Percentiles rank a stretch among this genome's conserved stretches.
These are phyloP conservation scores for Plectosphaerella plurivora DNA, from an alignment of 2,329 filamentous ascomycete species.

Conservation along the genomic window DNA sequence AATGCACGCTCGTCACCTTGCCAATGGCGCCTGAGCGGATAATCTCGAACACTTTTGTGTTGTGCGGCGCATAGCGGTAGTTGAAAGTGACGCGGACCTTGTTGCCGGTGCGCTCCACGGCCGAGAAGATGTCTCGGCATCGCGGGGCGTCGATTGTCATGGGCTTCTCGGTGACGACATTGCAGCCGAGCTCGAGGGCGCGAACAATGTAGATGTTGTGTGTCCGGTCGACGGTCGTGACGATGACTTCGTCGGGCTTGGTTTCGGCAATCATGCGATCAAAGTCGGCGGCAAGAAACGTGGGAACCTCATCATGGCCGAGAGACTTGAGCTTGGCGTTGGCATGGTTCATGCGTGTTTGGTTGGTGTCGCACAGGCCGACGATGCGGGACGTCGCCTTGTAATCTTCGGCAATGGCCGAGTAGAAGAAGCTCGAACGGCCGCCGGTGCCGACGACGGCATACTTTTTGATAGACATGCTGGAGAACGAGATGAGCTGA, in stretches of 20 bases:
- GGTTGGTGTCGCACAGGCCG: slow-evolving; percentile 56
- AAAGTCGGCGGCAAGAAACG: slow-evolving; percentile 50
- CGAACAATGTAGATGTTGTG: slow-evolving; percentile 57
- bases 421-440: slow-evolving; percentile 58
- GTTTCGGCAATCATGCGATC: slow-evolving; percentile 54
- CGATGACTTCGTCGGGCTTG: slow-evolving; percentile 55
- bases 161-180: slow-evolving; percentile 46
- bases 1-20: slow-evolving; percentile 38
- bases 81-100: slow-evolving; percentile 44
- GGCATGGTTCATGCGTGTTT: slow-evolving; percentile 54
- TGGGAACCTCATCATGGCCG: slow-evolving; percentile 44
- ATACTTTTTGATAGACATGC: slow-evolving; percentile 24
- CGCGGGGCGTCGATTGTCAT: slow-evolving; percentile 48
- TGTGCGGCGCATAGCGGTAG: slow-evolving; percentile 47
- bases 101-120: slow-evolving; percentile 40
- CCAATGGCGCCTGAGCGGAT: slow-evolving; percentile 39
- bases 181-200: slow-evolving; percentile 46
- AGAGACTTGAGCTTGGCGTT: slow-evolving; percentile 42
- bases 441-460: slow-evolving; percentile 56
- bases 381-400: slow-evolving; percentile 45
- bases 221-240: slow-evolving; percentile 59
- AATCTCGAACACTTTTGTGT: slow-evolving; percentile 42
- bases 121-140: slow-evolving; percentile 49
- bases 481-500: too few species aligned
- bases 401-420: slow-evolving; percentile 50